A percentile compares a stretch with the other conserved stretches of the same genome.
phyloP scores from a whole-genome alignment of 139 green algal genomes.

The Tetraselmis striata region DNA sequence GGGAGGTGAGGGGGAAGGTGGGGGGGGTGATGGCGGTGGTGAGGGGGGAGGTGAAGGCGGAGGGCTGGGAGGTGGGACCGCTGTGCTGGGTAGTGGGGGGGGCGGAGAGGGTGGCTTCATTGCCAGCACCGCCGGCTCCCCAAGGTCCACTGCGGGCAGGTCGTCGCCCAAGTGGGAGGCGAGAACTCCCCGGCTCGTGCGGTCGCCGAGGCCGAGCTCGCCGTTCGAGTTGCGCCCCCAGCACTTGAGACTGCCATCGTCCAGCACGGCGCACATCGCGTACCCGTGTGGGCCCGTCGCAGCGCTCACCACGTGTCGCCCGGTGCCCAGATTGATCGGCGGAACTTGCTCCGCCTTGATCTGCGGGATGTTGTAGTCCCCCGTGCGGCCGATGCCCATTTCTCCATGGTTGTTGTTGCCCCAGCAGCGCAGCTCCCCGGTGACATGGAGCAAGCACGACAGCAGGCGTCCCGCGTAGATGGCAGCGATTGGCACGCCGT shows the following conservation, averaged over 20 bases:
- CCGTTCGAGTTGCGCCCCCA: neutral
- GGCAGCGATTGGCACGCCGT: neutral
- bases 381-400: neutral
- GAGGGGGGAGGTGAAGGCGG: neutral
- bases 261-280: neutral
- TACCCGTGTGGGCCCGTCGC: neutral
- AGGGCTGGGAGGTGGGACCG: neutral
- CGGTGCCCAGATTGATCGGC: neutral
- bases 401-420: neutral
- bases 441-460: neutral
- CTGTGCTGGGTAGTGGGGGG: too few relatives aligned
- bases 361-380: neutral
- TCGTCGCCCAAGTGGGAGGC: neutral
- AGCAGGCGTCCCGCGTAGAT: neutral
- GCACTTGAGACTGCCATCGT: neutral
- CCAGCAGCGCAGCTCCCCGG: neutral
- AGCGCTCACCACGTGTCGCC: neutral
- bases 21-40: too few relatives aligned
- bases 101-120: neutral
- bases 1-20: neutral
- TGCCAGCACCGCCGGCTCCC: neutral
- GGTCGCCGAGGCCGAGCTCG: neutral
- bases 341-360: too few relatives aligned
- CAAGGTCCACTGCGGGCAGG: neutral
- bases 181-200: too few relatives aligned